Evolutionary conservation across 441 rosid genomes (phyloP).

Genomic region (Cnidoscolus chayamansa): DNA sequence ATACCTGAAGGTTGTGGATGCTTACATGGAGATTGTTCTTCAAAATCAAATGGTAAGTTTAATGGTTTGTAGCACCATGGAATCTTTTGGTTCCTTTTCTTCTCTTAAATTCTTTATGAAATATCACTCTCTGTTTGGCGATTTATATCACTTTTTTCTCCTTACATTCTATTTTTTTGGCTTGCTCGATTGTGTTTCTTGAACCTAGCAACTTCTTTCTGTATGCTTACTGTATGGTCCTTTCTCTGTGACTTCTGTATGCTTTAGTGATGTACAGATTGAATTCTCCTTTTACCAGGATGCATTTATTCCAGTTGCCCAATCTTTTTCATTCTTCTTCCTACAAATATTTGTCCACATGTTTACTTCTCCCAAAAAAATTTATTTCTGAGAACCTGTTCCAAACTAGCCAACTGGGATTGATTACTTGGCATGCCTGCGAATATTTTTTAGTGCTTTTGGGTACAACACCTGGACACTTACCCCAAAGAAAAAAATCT

Average conservation of each 20-base stretch:
- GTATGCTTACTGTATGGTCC: slow-evolving; percentile 12
- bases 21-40: slow-evolving; percentile 73
- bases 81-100: slow-evolving; percentile 4
- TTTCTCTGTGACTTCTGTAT: not conserved
- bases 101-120: slow-evolving; percentile 5
- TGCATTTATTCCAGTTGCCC: not conserved
- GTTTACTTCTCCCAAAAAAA: not conserved
- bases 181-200: not conserved
- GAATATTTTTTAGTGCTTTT: not conserved
- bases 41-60: slow-evolving; percentile 70
- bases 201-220: slow-evolving; percentile 5
- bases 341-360: too few species aligned
- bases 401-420: not conserved
- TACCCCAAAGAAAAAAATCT: not conserved
- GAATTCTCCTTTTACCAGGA: not conserved
- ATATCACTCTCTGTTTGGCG: slow-evolving; percentile 4
- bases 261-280: not conserved
- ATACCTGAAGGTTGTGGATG: slow-evolving; percentile 73
- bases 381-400: not conserved
- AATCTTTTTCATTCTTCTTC: not conserved
- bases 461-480: not conserved
- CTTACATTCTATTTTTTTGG: not conserved
- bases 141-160: not conserved
- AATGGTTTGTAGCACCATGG: slow-evolving; percentile 13
- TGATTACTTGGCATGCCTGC: not conserved